These are phyloP conservation scores for Mrakia blollopis DNA, from an alignment of 768 basidiomycete genomes.

Conservation along the genomic window DNA sequence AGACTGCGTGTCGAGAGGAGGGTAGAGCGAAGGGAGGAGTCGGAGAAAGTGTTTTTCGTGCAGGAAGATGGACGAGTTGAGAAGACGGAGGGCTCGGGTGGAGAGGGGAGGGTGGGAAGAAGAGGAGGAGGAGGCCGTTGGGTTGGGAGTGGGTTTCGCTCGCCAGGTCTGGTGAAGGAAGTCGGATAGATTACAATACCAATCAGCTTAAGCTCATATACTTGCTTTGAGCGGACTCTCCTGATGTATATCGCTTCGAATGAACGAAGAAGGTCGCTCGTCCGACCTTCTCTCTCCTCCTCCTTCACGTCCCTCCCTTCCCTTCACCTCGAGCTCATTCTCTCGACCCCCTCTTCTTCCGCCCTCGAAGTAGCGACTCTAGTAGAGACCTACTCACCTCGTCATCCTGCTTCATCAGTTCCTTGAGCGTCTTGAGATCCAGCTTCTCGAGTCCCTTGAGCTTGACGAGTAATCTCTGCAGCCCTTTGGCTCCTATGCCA, in stretches of 20 bases:
- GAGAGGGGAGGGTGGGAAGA: constrained; percentile 2
- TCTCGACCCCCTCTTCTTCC: neutral
- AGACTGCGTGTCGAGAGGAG: neutral
- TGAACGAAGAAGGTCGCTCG: too few relatives aligned
- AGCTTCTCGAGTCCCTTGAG: neutral
- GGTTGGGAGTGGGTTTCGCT: neutral
- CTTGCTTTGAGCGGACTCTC: too few relatives aligned
- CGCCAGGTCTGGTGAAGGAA: too few relatives aligned
- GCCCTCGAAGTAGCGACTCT: too few relatives aligned
- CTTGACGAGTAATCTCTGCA: neutral
- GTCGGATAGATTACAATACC: too few relatives aligned
- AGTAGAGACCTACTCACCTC: neutral
- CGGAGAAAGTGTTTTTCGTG: constrained; percentile 13
- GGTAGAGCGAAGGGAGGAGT: constrained; percentile 1
- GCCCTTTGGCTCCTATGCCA: neutral
- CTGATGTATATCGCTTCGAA: too few relatives aligned
- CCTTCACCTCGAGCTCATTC: neutral
- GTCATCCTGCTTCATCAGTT: neutral
- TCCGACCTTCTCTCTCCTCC: too few relatives aligned
- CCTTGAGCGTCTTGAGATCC: neutral
- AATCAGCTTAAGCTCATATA: too few relatives aligned
- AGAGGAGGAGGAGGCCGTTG: constrained; percentile 3
- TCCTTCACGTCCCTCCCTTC: neutral
- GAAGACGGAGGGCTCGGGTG: constrained; percentile 13
- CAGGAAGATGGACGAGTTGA: constrained; percentile 5